phyloP scores from a whole-genome alignment of 2,329 filamentous ascomycete genomes.

The Colletotrichum simmondsii region DNA sequence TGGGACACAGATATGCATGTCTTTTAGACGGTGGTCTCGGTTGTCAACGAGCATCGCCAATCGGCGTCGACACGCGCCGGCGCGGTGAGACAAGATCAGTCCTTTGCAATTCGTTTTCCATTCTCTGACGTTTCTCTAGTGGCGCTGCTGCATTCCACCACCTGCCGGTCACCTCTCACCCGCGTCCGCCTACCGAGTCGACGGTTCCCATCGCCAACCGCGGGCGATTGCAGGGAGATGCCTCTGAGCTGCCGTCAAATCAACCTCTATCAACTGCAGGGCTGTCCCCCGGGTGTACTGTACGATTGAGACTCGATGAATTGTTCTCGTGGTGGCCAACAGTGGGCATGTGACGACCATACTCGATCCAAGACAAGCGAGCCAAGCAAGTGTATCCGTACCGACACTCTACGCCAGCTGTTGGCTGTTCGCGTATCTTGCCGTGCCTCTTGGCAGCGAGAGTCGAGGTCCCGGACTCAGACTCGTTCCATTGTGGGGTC shows the following conservation, averaged over 20 bases:
- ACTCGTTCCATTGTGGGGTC: background rate
- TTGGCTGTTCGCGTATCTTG: background rate
- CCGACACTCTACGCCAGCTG: background rate
- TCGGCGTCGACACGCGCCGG: background rate
- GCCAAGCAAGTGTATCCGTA: background rate
- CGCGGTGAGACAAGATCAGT: background rate
- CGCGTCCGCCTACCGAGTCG: conserved; percentile 13
- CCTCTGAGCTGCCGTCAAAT: conserved; percentile 7
- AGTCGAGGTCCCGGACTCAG: background rate
- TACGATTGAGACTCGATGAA: background rate
- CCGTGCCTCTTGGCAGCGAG: background rate
- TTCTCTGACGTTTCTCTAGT: background rate
- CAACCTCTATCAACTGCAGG: conserved; percentile 10
- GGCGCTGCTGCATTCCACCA: background rate
- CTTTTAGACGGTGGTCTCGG: background rate
- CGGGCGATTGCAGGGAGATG: conserved; percentile 18
- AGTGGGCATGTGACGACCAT: background rate
- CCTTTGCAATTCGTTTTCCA: background rate
- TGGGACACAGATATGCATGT: background rate
- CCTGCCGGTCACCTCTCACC: background rate
- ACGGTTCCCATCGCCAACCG: conserved; percentile 6
- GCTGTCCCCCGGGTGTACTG: background rate
- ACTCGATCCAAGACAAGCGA: background rate
- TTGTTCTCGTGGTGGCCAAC: background rate
- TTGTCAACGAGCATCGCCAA: background rate